Conservation (phyloP, 2,329 filamentous ascomycete species). For the Epichloe brachyelytri region DNA sequence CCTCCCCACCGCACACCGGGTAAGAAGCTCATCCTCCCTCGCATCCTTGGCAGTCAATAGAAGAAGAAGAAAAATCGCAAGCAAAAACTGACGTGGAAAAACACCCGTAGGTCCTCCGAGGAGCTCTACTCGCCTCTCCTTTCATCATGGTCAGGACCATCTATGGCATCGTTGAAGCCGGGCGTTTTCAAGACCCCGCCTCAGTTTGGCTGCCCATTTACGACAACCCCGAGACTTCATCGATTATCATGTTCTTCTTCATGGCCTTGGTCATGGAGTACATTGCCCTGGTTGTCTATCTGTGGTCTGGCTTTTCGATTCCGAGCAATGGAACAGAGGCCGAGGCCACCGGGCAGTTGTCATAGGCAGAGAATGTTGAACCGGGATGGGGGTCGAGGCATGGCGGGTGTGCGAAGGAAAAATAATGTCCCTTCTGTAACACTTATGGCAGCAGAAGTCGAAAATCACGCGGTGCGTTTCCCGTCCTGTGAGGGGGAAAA, state of each 20-base stretch:
- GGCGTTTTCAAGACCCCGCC: not conserved
- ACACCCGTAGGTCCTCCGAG: slow-evolving; percentile 7
- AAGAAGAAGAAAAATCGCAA: not conserved
- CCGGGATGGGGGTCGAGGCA: no score
- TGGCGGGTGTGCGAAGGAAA: no score
- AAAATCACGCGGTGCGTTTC: no score
- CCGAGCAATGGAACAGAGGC: not conserved
- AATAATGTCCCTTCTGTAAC: no score
- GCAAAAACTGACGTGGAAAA: not conserved
- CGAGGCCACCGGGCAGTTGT: not conserved
- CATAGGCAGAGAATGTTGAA: no score
- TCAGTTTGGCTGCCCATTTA: slow-evolving; percentile 10
- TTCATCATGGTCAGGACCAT: slow-evolving; percentile 12
- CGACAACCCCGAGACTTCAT: slow-evolving; percentile 3
- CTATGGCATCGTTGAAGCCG: slow-evolving; percentile 12
- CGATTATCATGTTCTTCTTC: slow-evolving; percentile 6
- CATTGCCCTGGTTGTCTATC: slow-evolving; percentile 6
- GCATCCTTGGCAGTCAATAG: no score
- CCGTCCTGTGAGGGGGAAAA: no score
- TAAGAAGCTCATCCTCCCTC: not conserved
- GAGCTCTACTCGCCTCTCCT: slow-evolving; percentile 10
- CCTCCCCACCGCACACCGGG: slow-evolving; percentile 9
- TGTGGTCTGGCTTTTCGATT: slow-evolving; percentile 9
- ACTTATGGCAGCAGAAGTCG: no score
- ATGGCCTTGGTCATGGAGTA: slow-evolving; percentile 10